Percentiles rank a stretch among this genome's conserved stretches.
Conservation (phyloP, 352 stramenopile genomes). For the Phytophthora ramorum region DNA sequence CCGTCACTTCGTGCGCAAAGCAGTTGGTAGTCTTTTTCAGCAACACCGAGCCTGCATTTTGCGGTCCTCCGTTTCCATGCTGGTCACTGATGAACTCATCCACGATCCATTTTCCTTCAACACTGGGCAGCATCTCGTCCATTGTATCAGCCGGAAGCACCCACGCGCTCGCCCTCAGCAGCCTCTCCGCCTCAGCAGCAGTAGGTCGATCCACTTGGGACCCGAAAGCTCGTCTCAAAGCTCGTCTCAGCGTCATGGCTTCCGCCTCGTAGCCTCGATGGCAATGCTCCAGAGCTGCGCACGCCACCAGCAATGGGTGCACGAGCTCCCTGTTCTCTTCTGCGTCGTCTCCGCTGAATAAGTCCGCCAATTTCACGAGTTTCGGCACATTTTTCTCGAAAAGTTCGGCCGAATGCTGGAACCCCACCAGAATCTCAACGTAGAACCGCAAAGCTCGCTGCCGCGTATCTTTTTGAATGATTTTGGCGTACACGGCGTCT, state of each 20-base stretch:
- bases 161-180: slow-evolving; percentile 70
- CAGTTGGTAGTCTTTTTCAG: slow-evolving; percentile 64
- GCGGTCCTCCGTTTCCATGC: slow-evolving; percentile 38
- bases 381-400: slow-evolving; percentile 52
- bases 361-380: slow-evolving; percentile 50
- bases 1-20: slow-evolving; percentile 68
- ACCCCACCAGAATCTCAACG: slow-evolving; percentile 71
- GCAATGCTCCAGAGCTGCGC: slow-evolving; percentile 62
- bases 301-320: slow-evolving; percentile 47
- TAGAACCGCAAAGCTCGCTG: slow-evolving; percentile 58
- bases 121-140: slow-evolving; percentile 56
- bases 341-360: slow-evolving; percentile 45
- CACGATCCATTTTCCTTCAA: slow-evolving; percentile 83
- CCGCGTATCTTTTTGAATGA: slow-evolving; percentile 26
- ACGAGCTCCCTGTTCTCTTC: slow-evolving; percentile 31
- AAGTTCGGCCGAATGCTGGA: slow-evolving; percentile 76
- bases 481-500: slow-evolving; percentile 50
- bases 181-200: slow-evolving; percentile 44
- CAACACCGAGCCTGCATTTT: slow-evolving; percentile 77
- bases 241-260: slow-evolving; percentile 45
- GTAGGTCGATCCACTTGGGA: slow-evolving; percentile 43
- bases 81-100: slow-evolving; percentile 81
- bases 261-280: slow-evolving; percentile 78
- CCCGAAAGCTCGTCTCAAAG: slow-evolving; percentile 47
- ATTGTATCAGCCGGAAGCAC: slow-evolving; percentile 50